Evolutionary conservation across 83 land plant genomes (phyloP).

Genomic region (Isoetes engelmannii): DNA sequence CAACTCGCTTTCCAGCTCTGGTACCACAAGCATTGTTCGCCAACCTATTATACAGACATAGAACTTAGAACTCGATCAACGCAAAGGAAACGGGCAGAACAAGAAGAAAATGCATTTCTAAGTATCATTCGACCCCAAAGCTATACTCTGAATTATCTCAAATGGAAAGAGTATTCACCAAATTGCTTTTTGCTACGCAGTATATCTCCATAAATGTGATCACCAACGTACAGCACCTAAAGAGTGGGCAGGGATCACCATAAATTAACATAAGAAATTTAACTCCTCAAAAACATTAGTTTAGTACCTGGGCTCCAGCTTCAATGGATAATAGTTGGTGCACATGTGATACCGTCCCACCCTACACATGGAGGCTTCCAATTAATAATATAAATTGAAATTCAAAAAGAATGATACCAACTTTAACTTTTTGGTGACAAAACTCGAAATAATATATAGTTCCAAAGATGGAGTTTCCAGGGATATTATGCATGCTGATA

Average conservation of each 20-base stretch:
- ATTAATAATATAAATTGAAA: too few species aligned
- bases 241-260: neutral
- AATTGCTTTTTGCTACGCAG: constrained; percentile 9
- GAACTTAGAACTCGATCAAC: too few species aligned
- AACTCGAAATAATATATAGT: too few species aligned
- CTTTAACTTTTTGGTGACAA: too few species aligned
- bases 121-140: too few species aligned
- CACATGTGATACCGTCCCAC: constrained; percentile 1
- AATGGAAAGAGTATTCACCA: neutral
- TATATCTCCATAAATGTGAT: constrained; percentile 9
- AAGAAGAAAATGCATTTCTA: too few species aligned
- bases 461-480: too few species aligned
- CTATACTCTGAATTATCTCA: too few species aligned
- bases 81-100: too few species aligned
- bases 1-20: constrained; percentile 4
- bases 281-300: neutral
- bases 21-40: constrained; percentile 12
- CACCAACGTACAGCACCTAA: constrained; percentile 8
- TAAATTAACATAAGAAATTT: neutral
- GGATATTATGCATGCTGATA: too few species aligned
- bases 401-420: too few species aligned
- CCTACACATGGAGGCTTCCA: neutral
- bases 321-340: neutral
- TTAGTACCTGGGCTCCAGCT: constrained; percentile 9
- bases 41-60: neutral